phyloP scores from a whole-genome alignment of 2,329 filamentous ascomycete genomes.

The Fusarium secorum region DNA sequence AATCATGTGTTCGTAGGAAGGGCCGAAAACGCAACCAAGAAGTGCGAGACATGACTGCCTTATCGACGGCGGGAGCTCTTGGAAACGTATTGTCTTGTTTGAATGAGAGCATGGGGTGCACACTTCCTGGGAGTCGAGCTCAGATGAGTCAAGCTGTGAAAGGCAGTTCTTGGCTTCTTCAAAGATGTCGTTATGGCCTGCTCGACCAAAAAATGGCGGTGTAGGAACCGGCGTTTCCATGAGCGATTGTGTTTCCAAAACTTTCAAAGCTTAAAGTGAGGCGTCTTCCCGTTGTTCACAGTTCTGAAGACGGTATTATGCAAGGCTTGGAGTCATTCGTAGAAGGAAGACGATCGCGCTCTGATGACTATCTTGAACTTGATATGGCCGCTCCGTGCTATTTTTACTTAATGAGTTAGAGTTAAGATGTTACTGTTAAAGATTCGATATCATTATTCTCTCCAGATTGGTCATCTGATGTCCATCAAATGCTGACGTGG shows the following conservation, averaged over 20 bases:
- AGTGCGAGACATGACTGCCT: not conserved
- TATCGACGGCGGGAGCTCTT: not conserved
- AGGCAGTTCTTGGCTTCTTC: constrained; percentile 8
- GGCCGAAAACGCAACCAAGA: not conserved
- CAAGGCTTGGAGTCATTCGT: rapidly evolving
- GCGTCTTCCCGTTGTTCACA: rapidly evolving
- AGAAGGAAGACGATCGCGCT: not conserved
- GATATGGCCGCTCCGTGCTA: rapidly evolving
- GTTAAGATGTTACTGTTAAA: rapidly evolving
- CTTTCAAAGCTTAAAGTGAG: rapidly evolving
- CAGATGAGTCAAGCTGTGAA: not conserved
- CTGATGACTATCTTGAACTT: too few relatives aligned
- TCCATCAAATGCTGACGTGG: not conserved
- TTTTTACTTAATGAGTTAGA: rapidly evolving
- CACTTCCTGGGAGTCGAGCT: not conserved
- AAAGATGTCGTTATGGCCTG: not conserved
- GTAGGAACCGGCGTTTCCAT: not conserved
- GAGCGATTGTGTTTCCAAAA: rapidly evolving
- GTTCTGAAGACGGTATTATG: rapidly evolving
- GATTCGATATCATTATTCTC: too few relatives aligned
- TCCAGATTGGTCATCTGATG: not conserved
- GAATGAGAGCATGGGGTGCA: not conserved
- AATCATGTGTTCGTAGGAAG: not conserved
- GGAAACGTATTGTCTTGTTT: not conserved
- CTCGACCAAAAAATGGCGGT: constrained; percentile 3